Conservation (phyloP, 83 land plant species). For the Picea abies region DNA sequence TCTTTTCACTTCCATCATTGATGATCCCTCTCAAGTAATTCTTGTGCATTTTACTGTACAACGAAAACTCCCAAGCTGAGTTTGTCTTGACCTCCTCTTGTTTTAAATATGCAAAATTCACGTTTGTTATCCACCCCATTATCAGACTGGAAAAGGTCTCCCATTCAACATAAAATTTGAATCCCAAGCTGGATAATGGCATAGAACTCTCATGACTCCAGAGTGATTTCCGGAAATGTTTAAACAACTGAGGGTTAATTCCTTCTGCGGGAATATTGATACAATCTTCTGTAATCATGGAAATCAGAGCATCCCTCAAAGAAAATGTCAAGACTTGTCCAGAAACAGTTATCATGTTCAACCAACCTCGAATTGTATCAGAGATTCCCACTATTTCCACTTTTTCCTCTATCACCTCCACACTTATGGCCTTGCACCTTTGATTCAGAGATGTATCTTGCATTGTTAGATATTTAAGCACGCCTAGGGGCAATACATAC, state of each 20-base stretch:
- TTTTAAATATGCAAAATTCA: not conserved
- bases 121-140: constrained; percentile 16
- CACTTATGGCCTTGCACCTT: not conserved
- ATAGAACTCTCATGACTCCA: constrained; percentile 51
- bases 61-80: constrained; percentile 80
- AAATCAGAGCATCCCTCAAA: constrained; percentile 62
- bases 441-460: not conserved
- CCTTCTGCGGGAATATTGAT: constrained; percentile 84
- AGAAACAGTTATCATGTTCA: constrained; percentile 62
- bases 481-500: constrained; percentile 31
- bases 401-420: not conserved
- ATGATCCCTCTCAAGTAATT: constrained; percentile 28
- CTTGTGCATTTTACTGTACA: constrained; percentile 69
- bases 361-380: constrained; percentile 80
- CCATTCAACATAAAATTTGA: constrained; percentile 72
- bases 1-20: too few species aligned
- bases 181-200: constrained; percentile 31
- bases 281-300: constrained; percentile 69
- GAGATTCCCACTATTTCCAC: constrained; percentile 49
- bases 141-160: constrained; percentile 41
- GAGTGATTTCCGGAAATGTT: constrained; percentile 49
- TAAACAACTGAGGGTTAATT: constrained; percentile 59
- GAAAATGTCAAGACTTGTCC: constrained; percentile 84
- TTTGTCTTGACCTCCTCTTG: constrained; percentile 16
- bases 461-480: constrained; percentile 19